A percentile compares a stretch with the other conserved stretches of the same genome.
Conservation (phyloP, 495 filamentous ascomycete genomes). For the Physcia stellaris region DNA sequence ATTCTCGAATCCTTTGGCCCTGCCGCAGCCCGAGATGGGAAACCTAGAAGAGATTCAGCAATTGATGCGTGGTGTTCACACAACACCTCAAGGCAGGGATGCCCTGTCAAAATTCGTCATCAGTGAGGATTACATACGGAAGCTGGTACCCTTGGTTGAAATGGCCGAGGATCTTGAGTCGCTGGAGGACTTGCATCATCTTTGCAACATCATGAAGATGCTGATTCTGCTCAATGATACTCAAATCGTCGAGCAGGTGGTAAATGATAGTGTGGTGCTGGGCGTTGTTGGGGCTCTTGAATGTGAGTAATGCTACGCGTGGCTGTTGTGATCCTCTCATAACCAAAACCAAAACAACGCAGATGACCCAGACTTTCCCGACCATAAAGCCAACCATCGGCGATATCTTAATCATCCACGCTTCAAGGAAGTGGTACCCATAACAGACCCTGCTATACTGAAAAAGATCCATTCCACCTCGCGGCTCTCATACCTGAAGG, state of each 20-base stretch:
- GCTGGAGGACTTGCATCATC: constrained; percentile 65
- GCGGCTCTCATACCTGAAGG: constrained; percentile 93
- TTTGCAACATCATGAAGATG: constrained; percentile 98
- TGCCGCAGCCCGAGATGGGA: constrained; percentile 66
- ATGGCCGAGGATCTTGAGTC: constrained; percentile 86
- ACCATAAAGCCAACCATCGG: constrained; percentile 93
- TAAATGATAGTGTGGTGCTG: constrained; percentile 75
- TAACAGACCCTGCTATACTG: constrained; percentile 64
- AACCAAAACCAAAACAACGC: constrained; percentile 8
- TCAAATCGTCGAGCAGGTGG: constrained; percentile 81
- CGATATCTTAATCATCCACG: constrained; percentile 83
- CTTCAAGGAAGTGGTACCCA: constrained; percentile 92
- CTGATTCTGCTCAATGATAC: constrained; percentile 91
- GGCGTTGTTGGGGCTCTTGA: constrained; percentile 94
- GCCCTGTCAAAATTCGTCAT: constrained; percentile 82
- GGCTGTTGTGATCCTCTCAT: constrained; percentile 4
- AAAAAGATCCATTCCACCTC: constrained; percentile 94
- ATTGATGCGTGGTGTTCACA: constrained; percentile 60
- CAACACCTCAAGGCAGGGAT: constrained; percentile 65
- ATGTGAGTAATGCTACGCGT: constrained; percentile 37
- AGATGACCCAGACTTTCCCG: constrained; percentile 98
- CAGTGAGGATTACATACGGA: constrained; percentile 69
- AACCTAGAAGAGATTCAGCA: constrained; percentile 74
- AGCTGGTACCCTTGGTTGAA: constrained; percentile 71
- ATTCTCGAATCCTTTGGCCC: constrained; percentile 46